Conservation (phyloP, 2,329 filamentous ascomycete species). For the Leptographium procerum region DNA sequence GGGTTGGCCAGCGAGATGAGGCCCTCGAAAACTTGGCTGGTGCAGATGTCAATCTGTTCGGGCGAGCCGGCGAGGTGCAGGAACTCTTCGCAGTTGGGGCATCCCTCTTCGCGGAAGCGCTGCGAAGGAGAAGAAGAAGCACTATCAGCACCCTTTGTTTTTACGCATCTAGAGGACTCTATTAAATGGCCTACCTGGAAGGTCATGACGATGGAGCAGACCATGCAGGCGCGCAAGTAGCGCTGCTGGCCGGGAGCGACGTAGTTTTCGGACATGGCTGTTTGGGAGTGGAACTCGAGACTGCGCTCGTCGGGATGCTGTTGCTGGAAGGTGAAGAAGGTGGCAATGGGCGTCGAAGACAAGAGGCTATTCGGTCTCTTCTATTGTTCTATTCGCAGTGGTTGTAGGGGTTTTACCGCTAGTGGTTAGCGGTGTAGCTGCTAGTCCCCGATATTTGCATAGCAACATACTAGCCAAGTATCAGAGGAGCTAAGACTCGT, state of each 20-base stretch:
- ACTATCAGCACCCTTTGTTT: background rate
- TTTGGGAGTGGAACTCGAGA: background rate
- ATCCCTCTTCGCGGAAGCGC: conserved; percentile 80
- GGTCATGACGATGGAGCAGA: conserved; percentile 89
- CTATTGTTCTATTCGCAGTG: background rate
- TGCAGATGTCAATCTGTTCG: conserved; percentile 84
- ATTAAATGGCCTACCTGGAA: conserved; percentile 44
- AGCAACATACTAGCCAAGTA: too few relatives aligned
- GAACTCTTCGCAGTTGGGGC: conserved; percentile 93
- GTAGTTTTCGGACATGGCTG: conserved; percentile 44
- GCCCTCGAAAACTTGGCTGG: conserved; percentile 91
- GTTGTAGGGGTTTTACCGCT: background rate
- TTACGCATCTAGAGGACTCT: too few relatives aligned
- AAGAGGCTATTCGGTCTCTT: background rate
- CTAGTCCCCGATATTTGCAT: background rate
- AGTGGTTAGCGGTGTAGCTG: background rate
- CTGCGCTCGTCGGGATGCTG: background rate
- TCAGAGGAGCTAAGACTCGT: background rate
- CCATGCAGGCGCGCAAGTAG: conserved; percentile 93
- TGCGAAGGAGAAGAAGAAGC: conserved; percentile 21
- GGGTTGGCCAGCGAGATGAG: conserved; percentile 78
- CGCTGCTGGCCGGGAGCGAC: conserved; percentile 67
- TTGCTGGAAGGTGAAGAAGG: background rate
- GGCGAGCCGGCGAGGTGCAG: conserved; percentile 68
- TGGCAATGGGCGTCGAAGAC: background rate